phyloP scores from a whole-genome alignment of 2,329 filamentous ascomycete species.

The Neonectria neomacrospora region DNA sequence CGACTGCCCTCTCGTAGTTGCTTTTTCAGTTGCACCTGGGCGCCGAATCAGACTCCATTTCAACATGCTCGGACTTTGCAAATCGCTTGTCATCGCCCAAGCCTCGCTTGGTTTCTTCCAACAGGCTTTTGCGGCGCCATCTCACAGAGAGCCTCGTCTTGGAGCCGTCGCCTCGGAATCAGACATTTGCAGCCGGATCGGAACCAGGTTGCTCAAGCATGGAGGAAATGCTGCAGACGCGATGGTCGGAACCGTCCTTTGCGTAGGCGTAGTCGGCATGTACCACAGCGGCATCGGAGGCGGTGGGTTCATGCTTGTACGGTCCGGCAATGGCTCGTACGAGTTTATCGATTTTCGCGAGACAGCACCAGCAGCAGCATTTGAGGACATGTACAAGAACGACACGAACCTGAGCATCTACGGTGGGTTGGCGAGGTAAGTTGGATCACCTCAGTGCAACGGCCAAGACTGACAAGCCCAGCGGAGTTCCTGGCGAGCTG shows the following conservation, averaged over 20 bases:
- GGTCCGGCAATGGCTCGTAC: slow-evolving; percentile 60
- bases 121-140: neutral
- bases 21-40: neutral
- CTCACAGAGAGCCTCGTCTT: slow-evolving; percentile 27
- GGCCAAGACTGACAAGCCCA: slow-evolving; percentile 37
- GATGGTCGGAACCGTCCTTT: slow-evolving; percentile 71
- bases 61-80: neutral
- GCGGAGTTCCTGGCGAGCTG: slow-evolving; percentile 76
- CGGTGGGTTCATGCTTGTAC: slow-evolving; percentile 82
- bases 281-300: slow-evolving; percentile 79
- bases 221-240: slow-evolving; percentile 76
- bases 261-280: slow-evolving; percentile 72
- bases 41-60: neutral
- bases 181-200: slow-evolving; percentile 68
- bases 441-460: slow-evolving; percentile 32
- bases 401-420: slow-evolving; percentile 71
- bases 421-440: slow-evolving; percentile 77
- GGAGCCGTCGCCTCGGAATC: slow-evolving; percentile 73
- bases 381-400: slow-evolving; percentile 82
- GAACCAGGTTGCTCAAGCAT: slow-evolving; percentile 64
- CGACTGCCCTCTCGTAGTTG: neutral
- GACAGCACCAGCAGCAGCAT: slow-evolving; percentile 81
- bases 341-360: slow-evolving; percentile 90
- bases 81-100: neutral
- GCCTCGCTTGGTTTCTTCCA: neutral